Percentiles rank a stretch among this genome's conserved stretches.
phyloP scores from a whole-genome alignment of 2,329 filamentous ascomycete species.

The Fusarium nurragi region DNA sequence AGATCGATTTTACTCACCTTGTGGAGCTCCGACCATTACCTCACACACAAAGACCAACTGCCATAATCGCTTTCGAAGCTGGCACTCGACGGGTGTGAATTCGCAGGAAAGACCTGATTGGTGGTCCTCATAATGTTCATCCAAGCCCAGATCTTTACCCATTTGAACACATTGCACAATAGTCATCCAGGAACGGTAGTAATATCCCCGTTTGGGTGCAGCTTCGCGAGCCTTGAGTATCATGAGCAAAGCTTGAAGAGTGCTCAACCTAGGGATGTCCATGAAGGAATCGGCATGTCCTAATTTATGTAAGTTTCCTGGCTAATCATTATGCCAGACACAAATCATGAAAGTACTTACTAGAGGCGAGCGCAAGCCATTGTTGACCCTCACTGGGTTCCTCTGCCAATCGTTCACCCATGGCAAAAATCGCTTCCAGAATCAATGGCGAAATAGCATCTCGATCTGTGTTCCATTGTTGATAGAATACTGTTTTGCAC shows the following conservation, averaged over 20 bases:
- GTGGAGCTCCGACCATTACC: constrained; percentile 90
- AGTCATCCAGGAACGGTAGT: constrained; percentile 97
- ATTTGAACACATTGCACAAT: constrained; percentile 92
- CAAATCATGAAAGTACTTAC: constrained; percentile 56
- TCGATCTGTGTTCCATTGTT: constrained; percentile 86
- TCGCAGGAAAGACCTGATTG: constrained; percentile 76
- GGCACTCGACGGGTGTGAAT: constrained; percentile 76
- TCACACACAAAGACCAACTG: constrained; percentile 87
- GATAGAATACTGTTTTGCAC: constrained; percentile 82
- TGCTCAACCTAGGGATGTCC: constrained; percentile 89
- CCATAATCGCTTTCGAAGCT: constrained; percentile 88
- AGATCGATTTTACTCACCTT: constrained; percentile 63
- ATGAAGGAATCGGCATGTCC: constrained; percentile 94
- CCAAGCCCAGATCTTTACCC: constrained; percentile 88
- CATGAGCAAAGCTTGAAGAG: constrained; percentile 87
- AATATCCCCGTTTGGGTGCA: constrained; percentile 93
- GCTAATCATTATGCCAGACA: neutral
- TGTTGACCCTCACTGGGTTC: constrained; percentile 86
- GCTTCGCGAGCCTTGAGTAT: constrained; percentile 91
- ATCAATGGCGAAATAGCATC: constrained; percentile 89
- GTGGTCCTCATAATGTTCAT: constrained; percentile 87
- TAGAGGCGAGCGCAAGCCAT: constrained; percentile 90
- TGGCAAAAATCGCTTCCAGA: constrained; percentile 90
- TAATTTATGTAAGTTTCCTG: constrained; percentile 50
- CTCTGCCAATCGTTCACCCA: constrained; percentile 83